Evolutionary conservation across 352 stramenopile genomes (phyloP).

Genomic region (Phytophthora ohioensis): DNA sequence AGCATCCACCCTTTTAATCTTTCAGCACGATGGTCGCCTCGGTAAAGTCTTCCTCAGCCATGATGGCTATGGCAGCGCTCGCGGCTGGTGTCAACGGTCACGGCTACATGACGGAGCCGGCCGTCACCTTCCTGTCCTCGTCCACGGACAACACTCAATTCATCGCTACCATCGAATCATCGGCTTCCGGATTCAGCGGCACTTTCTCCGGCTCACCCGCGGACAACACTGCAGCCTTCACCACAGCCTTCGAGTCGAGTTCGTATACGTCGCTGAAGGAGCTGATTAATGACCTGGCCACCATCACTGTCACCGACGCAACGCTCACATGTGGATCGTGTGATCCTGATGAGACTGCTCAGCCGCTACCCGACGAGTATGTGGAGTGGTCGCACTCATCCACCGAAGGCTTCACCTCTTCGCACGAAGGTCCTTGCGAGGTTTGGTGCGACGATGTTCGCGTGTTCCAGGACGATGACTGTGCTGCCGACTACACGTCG

Average conservation of each 20-base stretch:
- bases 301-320: slow-evolving; percentile 28
- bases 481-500: slow-evolving; percentile 40
- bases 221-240: slow-evolving; percentile 40
- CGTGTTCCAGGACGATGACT: slow-evolving; percentile 56
- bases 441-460: slow-evolving; percentile 55
- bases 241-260: slow-evolving; percentile 32
- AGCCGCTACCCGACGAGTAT: slow-evolving; percentile 28
- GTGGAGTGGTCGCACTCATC: slow-evolving; percentile 41
- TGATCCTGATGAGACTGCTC: slow-evolving; percentile 36
- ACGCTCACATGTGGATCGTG: slow-evolving; percentile 41
- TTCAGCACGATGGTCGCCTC: slow-evolving; percentile 29
- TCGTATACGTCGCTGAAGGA: slow-evolving; percentile 42
- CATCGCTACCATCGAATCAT: slow-evolving; percentile 42
- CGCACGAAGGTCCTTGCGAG: slow-evolving; percentile 52
- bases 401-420: slow-evolving; percentile 42
- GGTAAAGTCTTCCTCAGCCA: slow-evolving; percentile 13
- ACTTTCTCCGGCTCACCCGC: slow-evolving; percentile 30
- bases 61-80: slow-evolving; percentile 19
- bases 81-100: slow-evolving; percentile 18
- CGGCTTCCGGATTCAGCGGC: slow-evolving; percentile 34
- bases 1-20: neutral
- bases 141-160: slow-evolving; percentile 40
- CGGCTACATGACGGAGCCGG: slow-evolving; percentile 39
- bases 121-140: slow-evolving; percentile 38
- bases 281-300: slow-evolving; percentile 27